Conservation (phyloP, 495 filamentous ascomycete genomes). For the Xylaria grammica region DNA sequence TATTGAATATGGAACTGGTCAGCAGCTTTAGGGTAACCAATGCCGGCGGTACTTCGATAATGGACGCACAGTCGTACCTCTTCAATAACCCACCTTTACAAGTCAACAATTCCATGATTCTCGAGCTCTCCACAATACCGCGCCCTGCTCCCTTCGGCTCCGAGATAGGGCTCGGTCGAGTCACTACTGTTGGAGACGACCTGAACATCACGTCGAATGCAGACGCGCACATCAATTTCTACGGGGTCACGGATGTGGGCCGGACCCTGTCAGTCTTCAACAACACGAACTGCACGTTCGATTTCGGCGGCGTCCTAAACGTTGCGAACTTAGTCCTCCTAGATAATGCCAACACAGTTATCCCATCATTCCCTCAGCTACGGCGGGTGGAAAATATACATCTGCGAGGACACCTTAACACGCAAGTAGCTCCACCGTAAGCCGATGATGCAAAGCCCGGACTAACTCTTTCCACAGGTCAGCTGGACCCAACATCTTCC, state of each 20-base stretch:
- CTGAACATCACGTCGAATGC: neutral
- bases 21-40: neutral
- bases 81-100: neutral
- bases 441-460: neutral
- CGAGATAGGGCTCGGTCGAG: neutral
- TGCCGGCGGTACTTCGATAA: neutral
- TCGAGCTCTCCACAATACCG: neutral
- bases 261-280: neutral
- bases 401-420: neutral
- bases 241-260: neutral
- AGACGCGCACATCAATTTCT: neutral
- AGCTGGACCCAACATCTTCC: neutral
- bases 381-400: neutral
- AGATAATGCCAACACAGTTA: neutral
- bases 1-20: neutral
- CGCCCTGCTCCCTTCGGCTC: neutral
- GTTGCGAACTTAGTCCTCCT: neutral
- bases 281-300: neutral
- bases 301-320: neutral
- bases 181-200: neutral
- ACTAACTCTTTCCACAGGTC: neutral
- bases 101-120: neutral
- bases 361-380: neutral
- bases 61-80: neutral
- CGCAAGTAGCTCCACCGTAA: neutral